These are phyloP conservation scores for Cercospora brassicicola DNA, from an alignment of 2,329 filamentous ascomycete genomes.

Conservation along the genomic window DNA sequence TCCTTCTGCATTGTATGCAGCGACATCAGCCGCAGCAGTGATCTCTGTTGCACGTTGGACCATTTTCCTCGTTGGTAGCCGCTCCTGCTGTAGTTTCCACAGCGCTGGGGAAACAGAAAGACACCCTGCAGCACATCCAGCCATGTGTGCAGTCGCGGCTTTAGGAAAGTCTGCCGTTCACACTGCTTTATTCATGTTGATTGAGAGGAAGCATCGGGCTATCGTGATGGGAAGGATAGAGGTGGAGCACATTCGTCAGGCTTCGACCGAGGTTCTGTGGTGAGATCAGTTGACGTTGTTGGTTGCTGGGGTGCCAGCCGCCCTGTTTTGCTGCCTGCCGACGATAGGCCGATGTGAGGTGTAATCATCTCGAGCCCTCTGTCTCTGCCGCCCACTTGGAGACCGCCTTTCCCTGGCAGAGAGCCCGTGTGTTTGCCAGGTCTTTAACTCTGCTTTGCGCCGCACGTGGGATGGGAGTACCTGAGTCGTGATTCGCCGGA, in stretches of 20 bases:
- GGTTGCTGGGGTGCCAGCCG: not conserved
- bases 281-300: not conserved
- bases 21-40: too few species aligned
- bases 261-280: not conserved
- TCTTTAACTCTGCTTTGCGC: not conserved
- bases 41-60: too few species aligned
- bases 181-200: not conserved
- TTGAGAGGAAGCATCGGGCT: not conserved
- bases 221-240: not conserved
- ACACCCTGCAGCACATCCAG: too few species aligned
- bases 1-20: too few species aligned
- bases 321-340: not conserved
- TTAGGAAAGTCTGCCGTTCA: not conserved
- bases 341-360: not conserved
- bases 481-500: not conserved
- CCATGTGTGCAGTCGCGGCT: too few species aligned
- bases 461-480: not conserved
- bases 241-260: not conserved
- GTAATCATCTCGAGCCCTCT: too few species aligned
- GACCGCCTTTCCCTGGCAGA: conserved; percentile 2
- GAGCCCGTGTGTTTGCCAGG: not conserved
- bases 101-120: too few species aligned
- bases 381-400: too few species aligned
- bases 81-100: too few species aligned
- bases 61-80: too few species aligned